Base-by-base conservation (phyloP, 768 basidiomycete genomes). In the Sporobolomyces roseus region DNA sequence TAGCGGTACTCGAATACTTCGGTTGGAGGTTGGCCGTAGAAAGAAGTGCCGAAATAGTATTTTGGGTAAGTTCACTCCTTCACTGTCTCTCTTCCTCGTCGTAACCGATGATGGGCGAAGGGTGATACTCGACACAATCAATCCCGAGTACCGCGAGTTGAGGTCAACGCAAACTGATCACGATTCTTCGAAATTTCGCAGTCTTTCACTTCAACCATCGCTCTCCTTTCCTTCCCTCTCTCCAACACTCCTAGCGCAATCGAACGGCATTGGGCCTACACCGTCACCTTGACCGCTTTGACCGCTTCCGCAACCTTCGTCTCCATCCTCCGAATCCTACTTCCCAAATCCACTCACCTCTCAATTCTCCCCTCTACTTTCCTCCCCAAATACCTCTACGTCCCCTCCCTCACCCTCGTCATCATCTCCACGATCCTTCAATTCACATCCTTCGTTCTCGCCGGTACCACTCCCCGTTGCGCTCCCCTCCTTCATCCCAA, bases 261-360 rank as follows among this genome's bases (percentile, higher is more conserved):
- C 53, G 63, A 62, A 2, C 38, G 54, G 2, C 71, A 72, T 55
- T 72, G 71, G 71, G 55, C 48, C 41, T 65, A 53, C 60, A 72
- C 71, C 35, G 35, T 68, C 59, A 23, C 55, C 16, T 36, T 65
- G 32, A 58, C 63, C 13, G 5, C 43, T 49, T 51, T 72, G 46
- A 33, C 66, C n/a, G 21, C 62, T 6, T 7, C 52, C 46, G 21
- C 63, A 14, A 30, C 56, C 54, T 23, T 30, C 45, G 25, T 68
- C 43, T 25, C 63, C 16, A 27, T 65, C 54, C 43, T 68, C 13
- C 71, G 71, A 8, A 45, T 68, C 45, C n/a, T 72, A 58, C 63
- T 72, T 59, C 71, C 68, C 12, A 62, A 63, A 51, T 49, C 66
- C 1, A 65, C 63, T 17, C 58, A 60, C 3, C 27, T 62, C 55